Evolutionary conservation across 768 basidiomycete species (phyloP).

Genomic region (Suillus subalutaceus): DNA sequence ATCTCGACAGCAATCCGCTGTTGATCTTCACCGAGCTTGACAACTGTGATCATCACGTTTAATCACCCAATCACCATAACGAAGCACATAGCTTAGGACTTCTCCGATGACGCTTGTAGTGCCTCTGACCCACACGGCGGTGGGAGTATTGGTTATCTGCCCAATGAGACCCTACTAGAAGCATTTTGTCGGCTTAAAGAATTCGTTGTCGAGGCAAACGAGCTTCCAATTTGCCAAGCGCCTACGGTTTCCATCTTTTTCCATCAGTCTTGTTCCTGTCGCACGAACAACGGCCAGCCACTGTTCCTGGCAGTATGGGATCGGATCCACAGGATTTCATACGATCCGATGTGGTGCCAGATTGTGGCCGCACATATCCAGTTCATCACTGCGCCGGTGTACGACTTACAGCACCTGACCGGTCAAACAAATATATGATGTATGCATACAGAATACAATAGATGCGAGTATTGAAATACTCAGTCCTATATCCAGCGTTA

Average conservation of each 20-base stretch:
- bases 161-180: neutral
- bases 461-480: constrained; percentile 16
- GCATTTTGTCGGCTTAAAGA: neutral
- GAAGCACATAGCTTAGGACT: neutral
- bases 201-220: neutral
- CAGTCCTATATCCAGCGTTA: constrained; percentile 32
- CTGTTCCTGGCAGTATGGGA: neutral
- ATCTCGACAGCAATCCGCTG: too few species aligned
- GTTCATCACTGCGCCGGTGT: neutral
- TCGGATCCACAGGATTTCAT: neutral
- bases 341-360: neutral
- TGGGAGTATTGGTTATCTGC: too few species aligned
- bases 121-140: too few species aligned
- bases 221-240: neutral
- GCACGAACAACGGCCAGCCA: neutral
- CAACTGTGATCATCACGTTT: neutral
- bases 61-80: constrained; percentile 5
- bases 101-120: neutral
- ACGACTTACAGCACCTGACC: neutral
- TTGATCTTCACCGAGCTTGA: neutral
- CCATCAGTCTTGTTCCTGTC: neutral
- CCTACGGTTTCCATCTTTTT: neutral
- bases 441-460: neutral
- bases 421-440: neutral
- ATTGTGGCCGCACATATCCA: neutral